phyloP scores from a whole-genome alignment of 2,329 filamentous ascomycete species.

The Diplodia corticola region DNA sequence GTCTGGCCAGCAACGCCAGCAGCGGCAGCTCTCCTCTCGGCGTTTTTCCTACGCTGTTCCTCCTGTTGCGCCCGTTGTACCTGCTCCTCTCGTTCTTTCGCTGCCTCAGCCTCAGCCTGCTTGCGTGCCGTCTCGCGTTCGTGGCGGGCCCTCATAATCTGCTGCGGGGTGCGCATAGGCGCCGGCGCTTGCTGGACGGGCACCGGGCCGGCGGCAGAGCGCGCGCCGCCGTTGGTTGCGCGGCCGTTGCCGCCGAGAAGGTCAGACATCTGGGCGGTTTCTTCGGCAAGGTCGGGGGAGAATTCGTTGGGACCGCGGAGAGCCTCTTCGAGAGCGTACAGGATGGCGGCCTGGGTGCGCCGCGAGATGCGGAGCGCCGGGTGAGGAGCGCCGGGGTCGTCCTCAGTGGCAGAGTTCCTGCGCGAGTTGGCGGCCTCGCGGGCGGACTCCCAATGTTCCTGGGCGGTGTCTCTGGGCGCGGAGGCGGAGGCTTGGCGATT shows the following conservation, averaged over 20 bases:
- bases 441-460: slow-evolving; percentile 25
- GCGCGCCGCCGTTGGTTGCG: slow-evolving; percentile 57
- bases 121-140: slow-evolving; percentile 69
- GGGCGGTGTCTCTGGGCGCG: slow-evolving; percentile 47
- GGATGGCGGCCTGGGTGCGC: slow-evolving; percentile 83
- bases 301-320: slow-evolving; percentile 80
- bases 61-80: slow-evolving; percentile 57
- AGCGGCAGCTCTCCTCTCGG: slow-evolving; percentile 62
- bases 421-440: slow-evolving; percentile 32
- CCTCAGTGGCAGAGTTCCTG: slow-evolving; percentile 36
- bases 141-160: slow-evolving; percentile 86
- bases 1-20: slow-evolving; percentile 51
- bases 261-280: slow-evolving; percentile 91
- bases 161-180: slow-evolving; percentile 78
- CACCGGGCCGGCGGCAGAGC: slow-evolving; percentile 53
- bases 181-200: slow-evolving; percentile 52
- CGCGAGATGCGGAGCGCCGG: slow-evolving; percentile 72
- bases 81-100: slow-evolving; percentile 45
- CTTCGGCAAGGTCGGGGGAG: slow-evolving; percentile 80
- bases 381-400: slow-evolving; percentile 44
- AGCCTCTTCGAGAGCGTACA: slow-evolving; percentile 89
- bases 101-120: slow-evolving; percentile 65
- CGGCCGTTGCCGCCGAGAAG: slow-evolving; percentile 64
- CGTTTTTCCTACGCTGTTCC: slow-evolving; percentile 52
- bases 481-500: slow-evolving; percentile 41